A percentile compares a stretch with the other conserved stretches of the same genome.
Evolutionary conservation across 768 basidiomycete species (phyloP).

Genomic region (Boletus fagicola): DNA sequence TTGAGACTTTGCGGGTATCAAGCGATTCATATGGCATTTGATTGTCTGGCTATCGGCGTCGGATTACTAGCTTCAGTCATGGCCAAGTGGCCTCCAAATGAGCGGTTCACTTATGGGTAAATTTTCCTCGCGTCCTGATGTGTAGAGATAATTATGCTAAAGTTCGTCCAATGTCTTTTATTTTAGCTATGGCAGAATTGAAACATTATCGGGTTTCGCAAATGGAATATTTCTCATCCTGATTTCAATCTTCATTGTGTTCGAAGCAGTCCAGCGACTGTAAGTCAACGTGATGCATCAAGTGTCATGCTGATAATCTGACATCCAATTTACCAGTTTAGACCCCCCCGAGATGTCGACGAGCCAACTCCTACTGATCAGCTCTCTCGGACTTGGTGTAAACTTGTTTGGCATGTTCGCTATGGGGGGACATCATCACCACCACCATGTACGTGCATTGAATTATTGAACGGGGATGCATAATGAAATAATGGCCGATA

Average conservation of each 20-base stretch:
- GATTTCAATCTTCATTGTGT: slow-evolving; percentile 97
- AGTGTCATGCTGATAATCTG: not conserved
- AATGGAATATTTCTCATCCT: slow-evolving; percentile 93
- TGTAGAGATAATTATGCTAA: not conserved
- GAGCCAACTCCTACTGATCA: slow-evolving; percentile 85
- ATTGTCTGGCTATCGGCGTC: slow-evolving; percentile 95
- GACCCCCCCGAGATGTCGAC: slow-evolving; percentile 99
- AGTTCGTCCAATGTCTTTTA: not conserved
- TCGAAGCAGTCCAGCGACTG: slow-evolving; percentile 96
- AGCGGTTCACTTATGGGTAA: slow-evolving; percentile 92
- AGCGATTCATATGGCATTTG: slow-evolving; percentile 99
- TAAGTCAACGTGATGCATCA: slow-evolving; percentile 37
- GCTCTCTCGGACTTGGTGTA: slow-evolving; percentile 83
- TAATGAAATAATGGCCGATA: not conserved
- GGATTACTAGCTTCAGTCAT: slow-evolving; percentile 96
- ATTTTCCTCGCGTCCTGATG: slow-evolving; percentile 21
- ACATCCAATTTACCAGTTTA: slow-evolving; percentile 44
- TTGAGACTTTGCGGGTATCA: slow-evolving; percentile 4
- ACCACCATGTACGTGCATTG: slow-evolving; percentile 53
- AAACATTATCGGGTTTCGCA: slow-evolving; percentile 96
- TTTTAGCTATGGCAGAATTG: slow-evolving; percentile 88
- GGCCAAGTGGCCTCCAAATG: slow-evolving; percentile 96
- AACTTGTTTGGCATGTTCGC: slow-evolving; percentile 99
- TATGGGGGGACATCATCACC: slow-evolving; percentile 94
- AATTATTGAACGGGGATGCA: not conserved